These are phyloP conservation scores for Fusarium nematophilum DNA, from an alignment of 2,329 filamentous ascomycete species.

Conservation along the genomic window DNA sequence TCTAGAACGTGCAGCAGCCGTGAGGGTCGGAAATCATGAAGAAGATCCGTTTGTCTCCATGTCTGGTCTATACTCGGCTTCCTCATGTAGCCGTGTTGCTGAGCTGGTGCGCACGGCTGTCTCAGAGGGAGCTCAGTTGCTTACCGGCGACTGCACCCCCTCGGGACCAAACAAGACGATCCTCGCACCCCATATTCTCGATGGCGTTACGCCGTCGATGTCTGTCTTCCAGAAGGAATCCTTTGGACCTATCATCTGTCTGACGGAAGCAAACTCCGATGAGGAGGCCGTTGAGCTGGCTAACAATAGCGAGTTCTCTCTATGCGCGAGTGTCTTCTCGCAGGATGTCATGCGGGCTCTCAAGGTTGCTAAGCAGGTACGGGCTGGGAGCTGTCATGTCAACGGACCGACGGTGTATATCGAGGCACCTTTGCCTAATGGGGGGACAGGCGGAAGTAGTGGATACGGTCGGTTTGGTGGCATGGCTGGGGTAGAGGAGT, in stretches of 20 bases:
- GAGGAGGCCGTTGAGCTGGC: slow-evolving; percentile 74
- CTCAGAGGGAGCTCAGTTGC: slow-evolving; percentile 66
- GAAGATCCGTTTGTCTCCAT: slow-evolving; percentile 41
- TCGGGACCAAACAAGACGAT: slow-evolving; percentile 54
- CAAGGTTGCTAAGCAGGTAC: slow-evolving; percentile 62
- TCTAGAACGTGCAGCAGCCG: too few species aligned
- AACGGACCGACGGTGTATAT: slow-evolving; percentile 58
- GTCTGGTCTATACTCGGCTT: slow-evolving; percentile 13
- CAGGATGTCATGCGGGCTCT: slow-evolving; percentile 66
- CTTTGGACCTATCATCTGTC: slow-evolving; percentile 72
- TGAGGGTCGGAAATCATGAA: slow-evolving; percentile 43
- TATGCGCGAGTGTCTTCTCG: slow-evolving; percentile 73
- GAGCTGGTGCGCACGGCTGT: slow-evolving; percentile 65
- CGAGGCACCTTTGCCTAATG: slow-evolving; percentile 56
- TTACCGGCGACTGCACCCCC: slow-evolving; percentile 59
- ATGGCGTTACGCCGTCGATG: slow-evolving; percentile 72
- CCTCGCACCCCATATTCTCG: slow-evolving; percentile 69
- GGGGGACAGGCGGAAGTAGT: slow-evolving; percentile 55
- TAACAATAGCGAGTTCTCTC: slow-evolving; percentile 77
- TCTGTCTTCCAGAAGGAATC: slow-evolving; percentile 73
- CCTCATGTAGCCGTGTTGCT: slow-evolving; percentile 35
- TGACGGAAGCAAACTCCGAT: slow-evolving; percentile 68
- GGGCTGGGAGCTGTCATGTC: slow-evolving; percentile 64
- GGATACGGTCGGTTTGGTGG: slow-evolving; percentile 57
- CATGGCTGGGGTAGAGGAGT: too few species aligned